A percentile compares a stretch with the other conserved stretches of the same genome.
phyloP scores from a whole-genome alignment of 73 alveolate genomes.

The Blepharisma japonicum region DNA sequence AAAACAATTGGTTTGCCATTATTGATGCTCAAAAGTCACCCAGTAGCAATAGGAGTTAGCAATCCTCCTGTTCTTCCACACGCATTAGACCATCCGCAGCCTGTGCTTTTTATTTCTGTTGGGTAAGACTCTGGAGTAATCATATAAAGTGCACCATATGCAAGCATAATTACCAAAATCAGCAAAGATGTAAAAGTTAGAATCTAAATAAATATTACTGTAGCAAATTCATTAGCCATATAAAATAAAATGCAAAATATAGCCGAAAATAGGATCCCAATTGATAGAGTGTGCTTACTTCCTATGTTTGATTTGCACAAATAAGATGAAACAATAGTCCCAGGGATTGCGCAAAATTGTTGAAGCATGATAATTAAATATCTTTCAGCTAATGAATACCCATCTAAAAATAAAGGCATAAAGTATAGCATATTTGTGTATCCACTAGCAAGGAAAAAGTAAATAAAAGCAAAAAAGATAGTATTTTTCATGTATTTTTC shows the following conservation, averaged over 20 bases:
- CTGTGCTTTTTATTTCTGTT: background rate
- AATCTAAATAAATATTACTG: background rate
- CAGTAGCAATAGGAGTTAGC: background rate
- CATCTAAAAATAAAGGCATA: background rate
- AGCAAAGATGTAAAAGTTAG: background rate
- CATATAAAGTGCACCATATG: background rate
- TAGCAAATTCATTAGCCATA: background rate
- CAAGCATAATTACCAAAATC: background rate
- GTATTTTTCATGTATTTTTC: background rate
- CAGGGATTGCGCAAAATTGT: background rate
- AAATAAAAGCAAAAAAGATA: background rate
- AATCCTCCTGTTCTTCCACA: background rate
- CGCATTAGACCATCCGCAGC: background rate
- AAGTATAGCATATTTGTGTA: background rate
- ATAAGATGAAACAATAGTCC: conserved; percentile 11
- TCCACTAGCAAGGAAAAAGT: background rate
- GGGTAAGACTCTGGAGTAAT: background rate
- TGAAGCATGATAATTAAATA: background rate
- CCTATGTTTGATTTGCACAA: background rate
- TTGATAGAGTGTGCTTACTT: background rate
- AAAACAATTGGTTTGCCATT: background rate
- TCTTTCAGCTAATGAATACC: background rate
- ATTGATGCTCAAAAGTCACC: background rate
- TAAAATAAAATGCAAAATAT: background rate
- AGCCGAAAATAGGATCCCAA: background rate